Percentiles rank a stretch among this genome's conserved stretches.
Conservation (phyloP, 495 filamentous ascomycete genomes). For the Aspergillus panamensis region DNA sequence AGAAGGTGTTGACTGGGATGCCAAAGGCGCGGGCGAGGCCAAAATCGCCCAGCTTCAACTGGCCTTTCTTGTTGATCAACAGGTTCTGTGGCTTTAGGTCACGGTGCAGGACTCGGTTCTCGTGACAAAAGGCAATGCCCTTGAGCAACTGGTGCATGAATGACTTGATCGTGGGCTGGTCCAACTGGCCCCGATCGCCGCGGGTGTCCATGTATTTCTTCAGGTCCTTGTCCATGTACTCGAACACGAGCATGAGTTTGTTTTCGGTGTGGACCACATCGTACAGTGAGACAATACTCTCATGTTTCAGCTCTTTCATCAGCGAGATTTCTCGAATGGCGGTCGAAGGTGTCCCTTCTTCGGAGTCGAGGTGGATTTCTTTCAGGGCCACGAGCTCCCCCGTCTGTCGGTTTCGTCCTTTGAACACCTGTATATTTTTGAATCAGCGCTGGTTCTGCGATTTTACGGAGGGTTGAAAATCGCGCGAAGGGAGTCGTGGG, state of each 20-base stretch:
- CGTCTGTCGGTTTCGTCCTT: constrained; percentile 92
- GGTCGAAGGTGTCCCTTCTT: constrained; percentile 97
- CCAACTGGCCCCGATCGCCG: constrained; percentile 76
- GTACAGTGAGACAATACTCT: constrained; percentile 94
- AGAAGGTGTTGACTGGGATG: constrained; percentile 97
- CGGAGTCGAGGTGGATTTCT: constrained; percentile 97
- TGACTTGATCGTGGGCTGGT: constrained; percentile 84
- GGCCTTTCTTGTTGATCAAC: constrained; percentile 86
- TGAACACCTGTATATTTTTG: constrained; percentile 72
- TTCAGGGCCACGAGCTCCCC: constrained; percentile 96
- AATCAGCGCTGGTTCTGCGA: constrained; percentile 16
- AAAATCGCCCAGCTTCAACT: constrained; percentile 93
- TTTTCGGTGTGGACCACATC: constrained; percentile 99
- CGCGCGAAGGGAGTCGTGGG: constrained; percentile 2
- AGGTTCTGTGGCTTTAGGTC: constrained; percentile 95
- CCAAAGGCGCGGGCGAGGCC: constrained; percentile 90
- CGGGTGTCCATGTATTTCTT: constrained; percentile 98
- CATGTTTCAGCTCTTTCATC: constrained; percentile 98
- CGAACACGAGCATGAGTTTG: constrained; percentile 98
- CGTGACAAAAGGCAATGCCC: constrained; percentile 95
- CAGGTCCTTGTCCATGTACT: constrained; percentile 97
- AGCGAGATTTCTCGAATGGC: constrained; percentile 97
- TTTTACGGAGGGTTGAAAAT: neutral
- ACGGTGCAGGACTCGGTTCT: constrained; percentile 92
- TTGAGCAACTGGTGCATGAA: constrained; percentile 96